Evolutionary conservation across 2,329 filamentous ascomycete genomes (phyloP).

Genomic region (Botryotinia calthae): DNA sequence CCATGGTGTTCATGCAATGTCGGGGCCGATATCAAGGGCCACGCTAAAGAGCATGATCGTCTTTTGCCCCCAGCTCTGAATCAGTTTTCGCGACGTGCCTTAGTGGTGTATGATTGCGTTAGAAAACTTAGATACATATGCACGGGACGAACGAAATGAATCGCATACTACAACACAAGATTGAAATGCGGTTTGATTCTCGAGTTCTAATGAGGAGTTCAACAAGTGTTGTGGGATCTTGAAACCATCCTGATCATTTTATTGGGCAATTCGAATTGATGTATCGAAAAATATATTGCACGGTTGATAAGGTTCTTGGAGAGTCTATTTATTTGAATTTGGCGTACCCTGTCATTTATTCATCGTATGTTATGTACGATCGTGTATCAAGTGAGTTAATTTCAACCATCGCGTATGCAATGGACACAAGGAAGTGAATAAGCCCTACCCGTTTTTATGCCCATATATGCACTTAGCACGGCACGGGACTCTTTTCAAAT

Average conservation of each 20-base stretch:
- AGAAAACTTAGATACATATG: neutral
- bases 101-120: neutral
- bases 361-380: neutral
- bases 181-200: neutral
- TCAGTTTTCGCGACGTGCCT: neutral
- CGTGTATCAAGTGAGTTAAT: neutral
- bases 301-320: neutral
- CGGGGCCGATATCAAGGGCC: neutral
- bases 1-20: slow-evolving; percentile 3
- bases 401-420: neutral
- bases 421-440: neutral
- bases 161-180: neutral
- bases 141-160: neutral
- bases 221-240: neutral
- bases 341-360: neutral
- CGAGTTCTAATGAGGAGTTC: neutral
- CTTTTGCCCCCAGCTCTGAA: slow-evolving; percentile 1
- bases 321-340: neutral
- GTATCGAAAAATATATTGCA: neutral
- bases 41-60: neutral
- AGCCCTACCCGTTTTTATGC: neutral
- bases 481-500: neutral
- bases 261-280: neutral
- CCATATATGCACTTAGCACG: neutral
- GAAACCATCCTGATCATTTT: neutral